Conservation (phyloP, 805 yeast genomes). For the Starmerella scarabaei region DNA sequence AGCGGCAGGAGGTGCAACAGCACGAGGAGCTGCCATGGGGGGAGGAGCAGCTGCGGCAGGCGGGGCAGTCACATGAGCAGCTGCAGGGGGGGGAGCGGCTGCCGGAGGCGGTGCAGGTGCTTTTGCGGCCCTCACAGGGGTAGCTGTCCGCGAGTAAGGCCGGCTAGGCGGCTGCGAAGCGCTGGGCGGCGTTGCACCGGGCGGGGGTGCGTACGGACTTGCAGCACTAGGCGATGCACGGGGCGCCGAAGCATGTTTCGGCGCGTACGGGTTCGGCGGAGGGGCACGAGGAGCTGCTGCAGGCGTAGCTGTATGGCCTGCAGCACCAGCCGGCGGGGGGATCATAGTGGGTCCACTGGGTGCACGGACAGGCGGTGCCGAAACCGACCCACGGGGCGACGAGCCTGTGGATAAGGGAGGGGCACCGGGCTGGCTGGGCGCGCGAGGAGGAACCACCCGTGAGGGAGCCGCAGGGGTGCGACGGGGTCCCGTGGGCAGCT, state of each 20-base stretch:
- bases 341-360: constrained; percentile 1
- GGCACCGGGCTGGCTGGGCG: constrained; percentile 7
- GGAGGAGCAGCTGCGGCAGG: constrained; percentile 19
- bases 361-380: constrained; percentile 2
- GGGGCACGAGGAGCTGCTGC: constrained; percentile 22
- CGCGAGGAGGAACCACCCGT: constrained; percentile 6
- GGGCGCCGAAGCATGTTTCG: constrained; percentile 23
- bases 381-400: neutral
- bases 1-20: constrained; percentile 19
- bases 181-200: neutral
- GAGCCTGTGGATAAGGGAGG: constrained; percentile 8
- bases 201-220: constrained; percentile 21
- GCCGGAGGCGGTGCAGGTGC: constrained; percentile 14
- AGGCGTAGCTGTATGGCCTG: constrained; percentile 17
- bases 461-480: constrained; percentile 20
- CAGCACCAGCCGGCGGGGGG: constrained; percentile 7
- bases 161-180: constrained; percentile 2
- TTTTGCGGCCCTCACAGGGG: constrained; percentile 5
- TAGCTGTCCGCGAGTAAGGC: constrained; percentile 6
- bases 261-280: constrained; percentile 28
- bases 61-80: constrained; percentile 23
- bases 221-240: constrained; percentile 3
- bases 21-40: constrained; percentile 23
- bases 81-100: constrained; percentile 6
- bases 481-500: constrained; percentile 11